Evolutionary conservation across 257 asterid species (phyloP), one percentile per base, ranked within the genome.

Genomic region (Ligustrum vulgare): DNA sequence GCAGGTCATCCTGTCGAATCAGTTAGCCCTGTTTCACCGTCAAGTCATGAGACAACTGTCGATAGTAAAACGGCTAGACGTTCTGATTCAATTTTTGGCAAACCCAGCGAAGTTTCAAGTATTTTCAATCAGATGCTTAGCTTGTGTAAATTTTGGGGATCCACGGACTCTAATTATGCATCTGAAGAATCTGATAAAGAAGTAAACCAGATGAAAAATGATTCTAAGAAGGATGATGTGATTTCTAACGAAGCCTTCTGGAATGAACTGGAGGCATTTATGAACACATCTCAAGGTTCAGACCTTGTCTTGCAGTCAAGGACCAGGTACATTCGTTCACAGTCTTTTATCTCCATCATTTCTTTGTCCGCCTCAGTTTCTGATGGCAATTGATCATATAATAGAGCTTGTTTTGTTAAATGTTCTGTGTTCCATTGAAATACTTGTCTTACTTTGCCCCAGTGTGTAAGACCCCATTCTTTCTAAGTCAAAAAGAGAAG

Each of bases 211-310:
- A 16, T 2, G 25, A 69, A 84, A 54, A 74, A 41, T 78, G 70
- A 72, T 54, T 45, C 73, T 58, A 66, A 60, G 80, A 75, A 74
- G 72, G 81, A 47, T 69, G 85, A 75, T 32, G 28, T 87, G 13
- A 85, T 91, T 83, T 84, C 87, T 13, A 66, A 80, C 72, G 89
- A 84, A 70, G 80, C 91, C 18, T 87, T 92, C 79, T 94, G 99
- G 98, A 81, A 80, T 33, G 96, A 88, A 69, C 47, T 94, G 72
- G 79, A 85, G 73, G 78, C 79, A 28, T 92, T 91, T 81, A 43
- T 94, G 49, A 81, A 25, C 74, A 77, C 97, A 37, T 65, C 83
- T 7, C 69, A 80, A 62, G 92, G 90, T 77, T 78, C 89, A 45
- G 81, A 83, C 69, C 72, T 77, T 60, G 71, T 92, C 76, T 62